Evolutionary conservation across 805 yeast genomes (phyloP), one percentile per base, ranked within the genome.

Genomic region (Candida adriatica): DNA sequence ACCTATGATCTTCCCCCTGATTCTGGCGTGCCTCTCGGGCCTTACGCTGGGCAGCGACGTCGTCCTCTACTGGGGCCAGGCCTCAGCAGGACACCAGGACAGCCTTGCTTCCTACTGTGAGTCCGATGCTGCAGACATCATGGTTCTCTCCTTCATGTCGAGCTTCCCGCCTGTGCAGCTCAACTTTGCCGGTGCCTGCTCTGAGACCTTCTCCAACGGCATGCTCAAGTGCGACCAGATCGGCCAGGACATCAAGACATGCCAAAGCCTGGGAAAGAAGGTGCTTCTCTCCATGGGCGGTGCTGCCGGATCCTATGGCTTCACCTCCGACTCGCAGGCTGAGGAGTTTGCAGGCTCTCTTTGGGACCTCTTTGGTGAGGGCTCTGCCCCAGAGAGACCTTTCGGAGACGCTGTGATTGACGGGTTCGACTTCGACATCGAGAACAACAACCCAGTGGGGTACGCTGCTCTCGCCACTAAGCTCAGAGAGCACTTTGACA

Each of bases 371-470:
- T 73, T 82, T 48, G 79, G 78, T 39, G 73, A 65, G 37, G 86
- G 84, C 20, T 43, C 71, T 6, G 46, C 64, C 24, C 64, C 68
- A 18, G 75, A 79, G 44, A 73, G 73, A 50, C 70, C 80, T 42
- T 85, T 86, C 53, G 46, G 86, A 68, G 73, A 68, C 43, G 63
- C 95, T 4, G 58, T 82, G 18, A 66, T 90, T 32, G 96, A 90
- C 57, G 97, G 97, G 13, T 88, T 88, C 51, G 97, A 90, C 55
- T 78, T 88, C 41, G 97, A 90, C 57, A 77, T 86, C 47, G 97
- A 90, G 59, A 70, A 73, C 56, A 66, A 67, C 43, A 51, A 64
- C 35, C 61, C 66, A 29, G 59, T 62, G 5, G 95, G 95, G 16
- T 81, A 79, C 49, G 74, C 74, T 31, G 75, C 82, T 17, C 57